These are phyloP conservation scores for Penicillium sp. DNA, from an alignment of 2,329 filamentous ascomycete species.

Conservation along the genomic window DNA sequence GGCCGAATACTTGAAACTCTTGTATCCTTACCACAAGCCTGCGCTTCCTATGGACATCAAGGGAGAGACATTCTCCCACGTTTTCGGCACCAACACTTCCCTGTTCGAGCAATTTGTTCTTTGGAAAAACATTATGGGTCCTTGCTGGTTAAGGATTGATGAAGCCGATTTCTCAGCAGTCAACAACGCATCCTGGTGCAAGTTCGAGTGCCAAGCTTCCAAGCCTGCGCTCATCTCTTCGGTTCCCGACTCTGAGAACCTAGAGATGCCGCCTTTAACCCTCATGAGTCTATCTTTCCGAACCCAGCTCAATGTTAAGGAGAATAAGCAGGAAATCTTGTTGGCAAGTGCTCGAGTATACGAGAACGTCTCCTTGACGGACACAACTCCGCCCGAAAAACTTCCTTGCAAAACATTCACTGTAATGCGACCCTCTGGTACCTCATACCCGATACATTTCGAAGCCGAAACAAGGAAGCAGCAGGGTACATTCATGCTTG, in stretches of 20 bases:
- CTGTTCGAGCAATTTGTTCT: slow-evolving; percentile 98
- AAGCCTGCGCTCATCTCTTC: slow-evolving; percentile 74
- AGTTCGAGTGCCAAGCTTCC: slow-evolving; percentile 79
- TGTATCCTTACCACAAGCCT: slow-evolving; percentile 89
- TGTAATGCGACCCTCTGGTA: slow-evolving; percentile 75
- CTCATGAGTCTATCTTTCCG: slow-evolving; percentile 93
- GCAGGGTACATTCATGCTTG: slow-evolving; percentile 72
- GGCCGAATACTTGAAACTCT: slow-evolving; percentile 86
- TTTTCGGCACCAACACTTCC: slow-evolving; percentile 90
- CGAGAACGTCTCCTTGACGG: slow-evolving; percentile 80
- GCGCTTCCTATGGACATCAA: slow-evolving; percentile 66
- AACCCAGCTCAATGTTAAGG: slow-evolving; percentile 82
- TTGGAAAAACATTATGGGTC: slow-evolving; percentile 99
- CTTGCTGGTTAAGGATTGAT: slow-evolving; percentile 92
- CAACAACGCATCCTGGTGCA: slow-evolving; percentile 95
- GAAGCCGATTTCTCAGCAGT: slow-evolving; percentile 78
- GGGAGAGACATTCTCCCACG: slow-evolving; percentile 88
- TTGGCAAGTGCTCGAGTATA: slow-evolving; percentile 90
- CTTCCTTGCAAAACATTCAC: slow-evolving; percentile 90
- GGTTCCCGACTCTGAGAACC: slow-evolving; percentile 72
- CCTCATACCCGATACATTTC: slow-evolving; percentile 80
- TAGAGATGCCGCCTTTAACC: slow-evolving; percentile 82
- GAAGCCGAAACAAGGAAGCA: slow-evolving; percentile 73
- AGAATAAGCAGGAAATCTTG: slow-evolving; percentile 95
- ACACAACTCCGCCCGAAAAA: slow-evolving; percentile 84